Evolutionary conservation across 192 early-diverging fungal species (phyloP), one percentile per base, ranked within the genome.

Genomic region (Backusella luteola): DNA sequence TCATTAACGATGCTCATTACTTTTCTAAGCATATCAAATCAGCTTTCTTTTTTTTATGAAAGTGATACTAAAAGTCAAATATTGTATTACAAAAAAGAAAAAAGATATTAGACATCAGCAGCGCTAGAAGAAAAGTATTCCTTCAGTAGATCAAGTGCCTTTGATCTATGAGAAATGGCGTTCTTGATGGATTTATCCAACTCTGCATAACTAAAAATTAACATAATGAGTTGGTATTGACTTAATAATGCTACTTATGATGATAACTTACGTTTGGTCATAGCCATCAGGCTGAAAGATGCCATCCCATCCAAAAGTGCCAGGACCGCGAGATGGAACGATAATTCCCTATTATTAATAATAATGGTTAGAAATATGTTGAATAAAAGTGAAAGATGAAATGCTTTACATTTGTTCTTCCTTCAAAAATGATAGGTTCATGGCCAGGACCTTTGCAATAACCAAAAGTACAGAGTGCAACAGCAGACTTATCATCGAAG

Each of bases 271-370:
- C 71, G 94, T 94, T 73, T 89, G 73, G 66, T 83, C 81, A 53
- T 82, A 86, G 34, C 92, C 93, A 69, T 92, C 89, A 15, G 98
- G 98, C 86, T 94, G 81, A 80, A 99, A 99, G 38, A 97, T 86
- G 8, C 97, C 92, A 88, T 99, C 96, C 98, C 98, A 99, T 12
- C 98, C 98, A 86, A 99, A 99, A 67, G 84, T 81, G 12, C 81
- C 78, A 11, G 94, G 92, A 0, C 98, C 98, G 44, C 95, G 88
- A 11, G 96, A 86, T 66, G 84, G 86, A 0, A 99, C 98, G 77
- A 99, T 98, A 7, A 76, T 87, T 8, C 98, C 98, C 84, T 19
- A 39, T 67, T 12, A 39, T 35, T 23, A 75, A 26, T 39, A 67
- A 46, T 39, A n/a, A 23, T 32, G 15, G 17, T 74, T 44, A n/a